Percentiles rank a stretch among this genome's conserved stretches.
Evolutionary conservation across 164 flowering plant species (phyloP).

Genomic region (Cinnamomum micranthum): DNA sequence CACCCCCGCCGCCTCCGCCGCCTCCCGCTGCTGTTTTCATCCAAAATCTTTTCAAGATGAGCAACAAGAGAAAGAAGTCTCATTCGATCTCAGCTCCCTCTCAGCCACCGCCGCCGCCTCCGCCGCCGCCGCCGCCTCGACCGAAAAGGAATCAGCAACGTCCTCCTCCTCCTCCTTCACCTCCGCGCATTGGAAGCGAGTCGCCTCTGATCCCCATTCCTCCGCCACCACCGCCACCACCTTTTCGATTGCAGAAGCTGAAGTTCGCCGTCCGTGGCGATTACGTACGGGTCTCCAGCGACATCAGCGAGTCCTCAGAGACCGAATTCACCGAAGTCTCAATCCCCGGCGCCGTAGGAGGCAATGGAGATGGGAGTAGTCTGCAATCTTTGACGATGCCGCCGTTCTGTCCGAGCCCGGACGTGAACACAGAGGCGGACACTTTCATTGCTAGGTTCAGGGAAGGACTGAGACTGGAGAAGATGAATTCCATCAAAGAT

Average conservation of each 20-base stretch:
- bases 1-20: constrained; percentile 46
- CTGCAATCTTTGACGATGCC: constrained; percentile 22
- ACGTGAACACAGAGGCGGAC: constrained; percentile 72
- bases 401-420: constrained; percentile 68
- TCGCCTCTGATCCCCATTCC: constrained; percentile 60
- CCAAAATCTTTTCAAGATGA: constrained; percentile 31
- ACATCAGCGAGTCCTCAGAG: constrained; percentile 30
- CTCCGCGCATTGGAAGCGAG: constrained; percentile 18
- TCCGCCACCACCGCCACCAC: constrained; percentile 74
- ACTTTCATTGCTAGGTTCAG: constrained; percentile 70
- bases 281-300: constrained; percentile 44
- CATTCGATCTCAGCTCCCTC: constrained; percentile 32
- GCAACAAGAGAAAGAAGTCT: constrained; percentile 22
- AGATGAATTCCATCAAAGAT: constrained; percentile 56
- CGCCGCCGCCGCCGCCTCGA: constrained; percentile 26
- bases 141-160: no score
- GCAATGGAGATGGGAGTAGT: constrained; percentile 19
- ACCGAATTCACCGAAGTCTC: constrained; percentile 37
- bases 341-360: not conserved
- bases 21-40: constrained; percentile 39
- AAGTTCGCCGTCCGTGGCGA: constrained; percentile 38
- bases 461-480: constrained; percentile 68
- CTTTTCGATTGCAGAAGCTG: constrained; percentile 44
- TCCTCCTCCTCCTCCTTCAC: constrained; percentile 13
- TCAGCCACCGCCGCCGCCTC: constrained; percentile 44